These are phyloP conservation scores for Candida boleticola DNA, from an alignment of 805 yeast genomes.

Conservation along the genomic window DNA sequence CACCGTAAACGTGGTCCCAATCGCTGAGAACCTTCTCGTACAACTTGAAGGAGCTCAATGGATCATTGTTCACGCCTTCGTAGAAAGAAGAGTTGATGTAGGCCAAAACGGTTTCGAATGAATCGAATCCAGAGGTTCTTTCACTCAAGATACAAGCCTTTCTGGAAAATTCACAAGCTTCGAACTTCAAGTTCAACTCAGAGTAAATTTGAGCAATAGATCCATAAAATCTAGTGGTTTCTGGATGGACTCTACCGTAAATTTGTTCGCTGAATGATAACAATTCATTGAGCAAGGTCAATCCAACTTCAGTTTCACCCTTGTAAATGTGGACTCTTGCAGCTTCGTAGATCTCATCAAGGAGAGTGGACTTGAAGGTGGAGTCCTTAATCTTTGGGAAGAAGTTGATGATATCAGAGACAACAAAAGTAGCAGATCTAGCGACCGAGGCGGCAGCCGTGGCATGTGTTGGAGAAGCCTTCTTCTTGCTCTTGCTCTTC, in stretches of 20 bases:
- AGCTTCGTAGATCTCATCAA: slow-evolving; percentile 73
- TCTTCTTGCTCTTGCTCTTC: slow-evolving; percentile 27
- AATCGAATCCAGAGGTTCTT: slow-evolving; percentile 78
- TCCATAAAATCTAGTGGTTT: slow-evolving; percentile 69
- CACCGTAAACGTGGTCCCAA: slow-evolving; percentile 59
- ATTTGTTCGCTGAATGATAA: slow-evolving; percentile 75
- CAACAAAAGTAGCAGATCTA: slow-evolving; percentile 45
- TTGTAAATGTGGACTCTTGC: slow-evolving; percentile 46
- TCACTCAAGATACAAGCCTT: slow-evolving; percentile 73
- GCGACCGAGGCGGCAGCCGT: slow-evolving; percentile 10
- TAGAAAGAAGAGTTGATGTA: slow-evolving; percentile 71
- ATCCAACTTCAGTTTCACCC: slow-evolving; percentile 53
- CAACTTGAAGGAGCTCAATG: slow-evolving; percentile 59
- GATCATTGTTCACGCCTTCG: slow-evolving; percentile 61
- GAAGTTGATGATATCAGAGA: slow-evolving; percentile 64
- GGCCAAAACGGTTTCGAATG: slow-evolving; percentile 69
- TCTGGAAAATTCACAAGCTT: slow-evolving; percentile 64
- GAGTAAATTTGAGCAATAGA: slow-evolving; percentile 65
- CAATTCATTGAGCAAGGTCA: slow-evolving; percentile 66
- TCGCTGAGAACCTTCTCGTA: slow-evolving; percentile 57
- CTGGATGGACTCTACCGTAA: slow-evolving; percentile 77
- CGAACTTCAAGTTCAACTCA: slow-evolving; percentile 52
- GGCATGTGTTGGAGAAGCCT: slow-evolving; percentile 15
- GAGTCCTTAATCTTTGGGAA: slow-evolving; percentile 78
- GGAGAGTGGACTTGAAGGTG: slow-evolving; percentile 59